A percentile compares a stretch with the other conserved stretches of the same genome.
Conservation (phyloP, 768 basidiomycete genomes). For the Guyanaporus albipodus region DNA sequence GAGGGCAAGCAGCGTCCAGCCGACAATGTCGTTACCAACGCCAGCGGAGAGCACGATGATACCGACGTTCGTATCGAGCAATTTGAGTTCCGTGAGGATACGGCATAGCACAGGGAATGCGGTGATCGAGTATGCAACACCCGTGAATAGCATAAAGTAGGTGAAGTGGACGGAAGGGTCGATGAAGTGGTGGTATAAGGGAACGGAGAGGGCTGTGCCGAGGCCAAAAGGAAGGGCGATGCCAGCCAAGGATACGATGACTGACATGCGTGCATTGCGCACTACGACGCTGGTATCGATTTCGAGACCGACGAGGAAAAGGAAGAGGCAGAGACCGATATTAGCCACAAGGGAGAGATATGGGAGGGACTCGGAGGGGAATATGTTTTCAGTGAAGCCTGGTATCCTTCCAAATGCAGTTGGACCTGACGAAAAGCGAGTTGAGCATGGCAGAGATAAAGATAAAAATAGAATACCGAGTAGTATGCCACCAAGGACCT, state of each 20-base stretch:
- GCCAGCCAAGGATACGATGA: constrained; percentile 72
- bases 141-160: constrained; percentile 93
- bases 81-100: constrained; percentile 85
- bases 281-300: constrained; percentile 79
- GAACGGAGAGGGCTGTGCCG: constrained; percentile 69
- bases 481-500: constrained; percentile 87
- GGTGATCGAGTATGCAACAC: constrained; percentile 86
- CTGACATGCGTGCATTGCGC: constrained; percentile 66
- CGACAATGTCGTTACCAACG: constrained; percentile 83
- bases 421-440: constrained; percentile 24
- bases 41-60: constrained; percentile 92
- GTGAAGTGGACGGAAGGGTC: constrained; percentile 66
- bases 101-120: constrained; percentile 85
- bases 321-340: constrained; percentile 82
- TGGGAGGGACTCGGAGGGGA: constrained; percentile 65
- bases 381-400: constrained; percentile 82
- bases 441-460: background rate
- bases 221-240: constrained; percentile 87
- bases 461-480: constrained; percentile 53
- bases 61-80: constrained; percentile 89
- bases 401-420: constrained; percentile 80
- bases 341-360: constrained; percentile 86
- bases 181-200: constrained; percentile 52
- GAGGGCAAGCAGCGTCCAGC: constrained; percentile 86
- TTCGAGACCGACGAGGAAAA: constrained; percentile 92